Evolutionary conservation across 805 yeast species (phyloP).

Genomic region (Tetrapisispora fleetii): DNA sequence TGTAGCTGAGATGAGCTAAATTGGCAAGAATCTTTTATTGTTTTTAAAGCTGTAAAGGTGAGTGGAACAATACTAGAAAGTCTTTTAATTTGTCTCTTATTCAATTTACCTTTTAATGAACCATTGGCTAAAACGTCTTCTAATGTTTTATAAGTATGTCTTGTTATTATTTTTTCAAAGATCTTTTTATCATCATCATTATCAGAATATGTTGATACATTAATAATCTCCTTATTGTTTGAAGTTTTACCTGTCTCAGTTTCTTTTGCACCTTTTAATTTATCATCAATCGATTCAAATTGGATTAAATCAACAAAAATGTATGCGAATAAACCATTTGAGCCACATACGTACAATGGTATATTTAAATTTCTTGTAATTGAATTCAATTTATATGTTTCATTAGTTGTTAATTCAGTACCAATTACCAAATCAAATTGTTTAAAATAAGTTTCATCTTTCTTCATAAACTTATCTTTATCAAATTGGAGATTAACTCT

Average conservation of each 20-base stretch:
- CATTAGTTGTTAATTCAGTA: constrained; percentile 44
- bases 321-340: constrained; percentile 77
- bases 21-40: constrained; percentile 10
- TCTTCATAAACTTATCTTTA: constrained; percentile 18
- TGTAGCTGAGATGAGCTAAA: constrained; percentile 26
- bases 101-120: constrained; percentile 29
- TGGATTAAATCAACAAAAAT: constrained; percentile 67
- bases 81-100: constrained; percentile 24
- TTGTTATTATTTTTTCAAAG: constrained; percentile 31
- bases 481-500: constrained; percentile 53
- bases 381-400: constrained; percentile 41
- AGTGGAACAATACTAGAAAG: constrained; percentile 36
- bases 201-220: constrained; percentile 28
- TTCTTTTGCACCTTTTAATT: constrained; percentile 38
- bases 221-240: constrained; percentile 34
- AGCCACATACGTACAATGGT: constrained; percentile 59
- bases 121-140: constrained; percentile 29
- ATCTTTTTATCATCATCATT: constrained; percentile 31
- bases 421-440: constrained; percentile 65
- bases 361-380: constrained; percentile 45
- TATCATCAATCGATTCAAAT: constrained; percentile 47
- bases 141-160: constrained; percentile 32
- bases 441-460: constrained; percentile 33
- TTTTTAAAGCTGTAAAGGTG: constrained; percentile 40
- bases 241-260: constrained; percentile 44